phyloP scores from a whole-genome alignment of 139 green algal species.

The Desmodesmus armatus region DNA sequence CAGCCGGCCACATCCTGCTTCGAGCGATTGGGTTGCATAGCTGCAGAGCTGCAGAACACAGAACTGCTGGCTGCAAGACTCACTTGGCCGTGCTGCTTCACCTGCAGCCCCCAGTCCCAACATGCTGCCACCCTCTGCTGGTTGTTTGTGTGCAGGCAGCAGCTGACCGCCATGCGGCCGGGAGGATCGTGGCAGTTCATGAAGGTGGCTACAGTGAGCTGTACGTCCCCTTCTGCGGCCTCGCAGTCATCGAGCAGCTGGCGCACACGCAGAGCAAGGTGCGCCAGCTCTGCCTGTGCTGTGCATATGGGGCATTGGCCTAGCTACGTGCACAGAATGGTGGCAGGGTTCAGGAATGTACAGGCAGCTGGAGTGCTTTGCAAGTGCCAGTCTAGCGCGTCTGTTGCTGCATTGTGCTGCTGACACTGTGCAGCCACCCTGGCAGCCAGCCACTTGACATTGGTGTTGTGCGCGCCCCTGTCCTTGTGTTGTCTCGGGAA shows the following conservation, averaged over 20 bases:
- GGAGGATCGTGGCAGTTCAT: constrained; percentile 41
- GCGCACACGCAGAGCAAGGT: constrained; percentile 42
- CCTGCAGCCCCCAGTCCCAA: background rate
- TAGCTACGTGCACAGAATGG: background rate
- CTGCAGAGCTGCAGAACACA: no score
- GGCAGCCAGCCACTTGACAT: background rate
- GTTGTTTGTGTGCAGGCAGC: no score
- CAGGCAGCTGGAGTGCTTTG: background rate
- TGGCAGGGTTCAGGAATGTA: background rate
- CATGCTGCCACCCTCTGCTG: background rate
- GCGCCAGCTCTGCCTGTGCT: background rate
- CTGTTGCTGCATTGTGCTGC: background rate
- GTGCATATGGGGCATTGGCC: no score
- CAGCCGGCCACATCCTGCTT: no score
- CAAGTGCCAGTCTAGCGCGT: no score
- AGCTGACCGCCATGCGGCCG: background rate
- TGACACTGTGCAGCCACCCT: background rate
- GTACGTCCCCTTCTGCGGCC: constrained; percentile 65
- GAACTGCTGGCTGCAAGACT: background rate
- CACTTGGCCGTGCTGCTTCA: background rate
- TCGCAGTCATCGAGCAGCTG: constrained; percentile 58
- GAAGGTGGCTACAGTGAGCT: constrained; percentile 52
- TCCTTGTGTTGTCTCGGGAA: no score
- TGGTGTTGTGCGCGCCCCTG: background rate
- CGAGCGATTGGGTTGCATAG: no score